Percentiles rank a stretch among this genome's conserved stretches.
These are phyloP conservation scores for Mycena vulgaris DNA, from an alignment of 768 basidiomycete genomes.

Conservation along the genomic window DNA sequence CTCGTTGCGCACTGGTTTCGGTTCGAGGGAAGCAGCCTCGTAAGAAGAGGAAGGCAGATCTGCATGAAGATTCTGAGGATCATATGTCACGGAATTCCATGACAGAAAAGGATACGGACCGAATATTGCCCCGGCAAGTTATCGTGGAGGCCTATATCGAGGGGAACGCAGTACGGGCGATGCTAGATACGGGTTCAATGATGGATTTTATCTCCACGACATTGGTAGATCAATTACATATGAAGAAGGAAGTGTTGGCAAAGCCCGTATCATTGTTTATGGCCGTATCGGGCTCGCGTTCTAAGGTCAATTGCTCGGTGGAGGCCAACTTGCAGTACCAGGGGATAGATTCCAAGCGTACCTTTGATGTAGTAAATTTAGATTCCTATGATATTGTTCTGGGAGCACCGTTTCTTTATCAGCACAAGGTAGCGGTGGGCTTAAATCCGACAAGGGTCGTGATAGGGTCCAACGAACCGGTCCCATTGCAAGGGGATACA, in stretches of 20 bases:
- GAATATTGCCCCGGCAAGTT: conserved; percentile 15
- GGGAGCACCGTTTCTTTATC: conserved; percentile 43
- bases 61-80: conserved; percentile 2
- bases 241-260: conserved; percentile 37
- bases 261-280: conserved; percentile 52
- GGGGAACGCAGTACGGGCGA: conserved; percentile 26
- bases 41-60: neutral
- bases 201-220: conserved; percentile 52
- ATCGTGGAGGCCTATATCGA: conserved; percentile 16
- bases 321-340: conserved; percentile 46
- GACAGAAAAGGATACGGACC: conserved; percentile 13
- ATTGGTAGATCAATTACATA: conserved; percentile 49
- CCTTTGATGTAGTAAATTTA: conserved; percentile 41
- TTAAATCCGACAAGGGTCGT: conserved; percentile 36
- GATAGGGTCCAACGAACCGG: conserved; percentile 25
- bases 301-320: conserved; percentile 44
- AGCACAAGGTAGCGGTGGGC: conserved; percentile 38
- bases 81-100: conserved; percentile 17
- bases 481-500: conserved; percentile 29
- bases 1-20: neutral
- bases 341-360: conserved; percentile 37
- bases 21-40: neutral
- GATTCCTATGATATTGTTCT: conserved; percentile 40
- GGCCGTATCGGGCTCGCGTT: conserved; percentile 50
- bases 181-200: conserved; percentile 40